phyloP scores from a whole-genome alignment of 805 yeast genomes.

The Suhomyces prunicola region DNA sequence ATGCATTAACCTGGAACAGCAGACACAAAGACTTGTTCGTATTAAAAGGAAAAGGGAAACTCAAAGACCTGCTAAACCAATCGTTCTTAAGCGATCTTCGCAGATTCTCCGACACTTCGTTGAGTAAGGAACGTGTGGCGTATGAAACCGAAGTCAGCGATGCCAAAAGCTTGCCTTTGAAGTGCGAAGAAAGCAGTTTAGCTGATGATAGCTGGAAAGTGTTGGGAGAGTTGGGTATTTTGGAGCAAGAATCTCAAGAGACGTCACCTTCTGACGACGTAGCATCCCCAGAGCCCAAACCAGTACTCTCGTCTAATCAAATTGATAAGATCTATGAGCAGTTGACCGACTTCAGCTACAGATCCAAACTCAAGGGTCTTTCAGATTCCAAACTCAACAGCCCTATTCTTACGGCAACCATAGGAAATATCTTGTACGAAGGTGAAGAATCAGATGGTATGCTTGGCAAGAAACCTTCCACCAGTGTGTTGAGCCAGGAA shows the following conservation, averaged over 20 bases:
- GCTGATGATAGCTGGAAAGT: slow-evolving; percentile 15
- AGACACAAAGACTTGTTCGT: slow-evolving; percentile 12
- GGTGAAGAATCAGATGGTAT: slow-evolving; percentile 4
- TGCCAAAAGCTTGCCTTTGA: slow-evolving; percentile 13
- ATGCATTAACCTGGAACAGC: slow-evolving; percentile 31
- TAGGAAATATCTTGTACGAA: slow-evolving; percentile 39
- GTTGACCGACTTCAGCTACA: slow-evolving; percentile 26
- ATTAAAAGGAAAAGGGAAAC: not conserved
- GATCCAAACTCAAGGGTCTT: slow-evolving; percentile 20
- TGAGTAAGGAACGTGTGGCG: slow-evolving; percentile 9
- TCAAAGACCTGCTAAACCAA: not conserved
- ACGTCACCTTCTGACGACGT: not conserved
- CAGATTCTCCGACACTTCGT: slow-evolving; percentile 15
- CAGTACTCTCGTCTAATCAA: slow-evolving; percentile 9
- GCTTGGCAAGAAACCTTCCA: slow-evolving; percentile 8
- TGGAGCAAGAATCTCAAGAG: slow-evolving; percentile 4
- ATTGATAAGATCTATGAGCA: slow-evolving; percentile 21
- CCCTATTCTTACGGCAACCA: slow-evolving; percentile 34
- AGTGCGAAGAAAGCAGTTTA: slow-evolving; percentile 5
- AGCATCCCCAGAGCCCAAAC: not conserved
- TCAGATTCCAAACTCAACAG: slow-evolving; percentile 13
- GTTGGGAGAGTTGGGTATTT: slow-evolving; percentile 16
- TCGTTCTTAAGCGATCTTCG: slow-evolving; percentile 7
- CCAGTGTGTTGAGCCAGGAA: not conserved
- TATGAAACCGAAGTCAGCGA: slow-evolving; percentile 12